Percentiles rank a stretch among this genome's conserved stretches.
phyloP scores from a whole-genome alignment of 2,329 filamentous ascomycete species.

The Sporothrix brunneoviolacea region DNA sequence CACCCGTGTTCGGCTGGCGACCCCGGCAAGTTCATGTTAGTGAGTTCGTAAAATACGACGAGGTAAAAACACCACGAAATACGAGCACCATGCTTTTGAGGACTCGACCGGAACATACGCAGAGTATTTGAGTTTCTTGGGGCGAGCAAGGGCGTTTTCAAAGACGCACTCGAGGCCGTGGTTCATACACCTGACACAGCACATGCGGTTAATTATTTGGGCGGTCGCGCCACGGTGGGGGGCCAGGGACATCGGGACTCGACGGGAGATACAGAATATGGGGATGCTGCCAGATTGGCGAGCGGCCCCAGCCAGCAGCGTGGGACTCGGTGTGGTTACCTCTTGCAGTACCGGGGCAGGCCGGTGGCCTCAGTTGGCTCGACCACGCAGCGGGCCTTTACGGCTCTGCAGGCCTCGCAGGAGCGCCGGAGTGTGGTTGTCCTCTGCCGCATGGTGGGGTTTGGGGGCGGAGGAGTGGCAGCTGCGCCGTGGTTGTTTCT shows the following conservation, averaged over 20 bases:
- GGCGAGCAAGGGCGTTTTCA: constrained; percentile 21
- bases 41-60: too few relatives aligned
- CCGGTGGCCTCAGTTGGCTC: constrained; percentile 1
- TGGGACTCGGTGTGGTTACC: too few relatives aligned
- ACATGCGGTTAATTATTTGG: not conserved
- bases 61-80: not conserved
- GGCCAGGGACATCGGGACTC: not conserved
- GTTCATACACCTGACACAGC: constrained; percentile 9
- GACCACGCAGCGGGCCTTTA: constrained; percentile 21
- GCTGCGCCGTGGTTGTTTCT: not conserved
- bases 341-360: constrained; percentile 16
- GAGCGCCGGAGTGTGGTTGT: constrained; percentile 20
- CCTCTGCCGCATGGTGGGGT: constrained; percentile 10
- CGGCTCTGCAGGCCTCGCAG: constrained; percentile 20
- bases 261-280: not conserved
- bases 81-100: too few relatives aligned
- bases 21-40: not conserved
- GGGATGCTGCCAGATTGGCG: not conserved
- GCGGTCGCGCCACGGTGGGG: not conserved
- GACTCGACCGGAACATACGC: too few relatives aligned
- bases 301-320: too few relatives aligned
- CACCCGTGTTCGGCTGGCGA: constrained; percentile 18
- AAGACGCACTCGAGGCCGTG: constrained; percentile 19
- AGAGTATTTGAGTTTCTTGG: constrained; percentile 19
- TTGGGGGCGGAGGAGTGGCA: not conserved